phyloP scores from a whole-genome alignment of 441 rosid species.

The Populus hybrid region DNA sequence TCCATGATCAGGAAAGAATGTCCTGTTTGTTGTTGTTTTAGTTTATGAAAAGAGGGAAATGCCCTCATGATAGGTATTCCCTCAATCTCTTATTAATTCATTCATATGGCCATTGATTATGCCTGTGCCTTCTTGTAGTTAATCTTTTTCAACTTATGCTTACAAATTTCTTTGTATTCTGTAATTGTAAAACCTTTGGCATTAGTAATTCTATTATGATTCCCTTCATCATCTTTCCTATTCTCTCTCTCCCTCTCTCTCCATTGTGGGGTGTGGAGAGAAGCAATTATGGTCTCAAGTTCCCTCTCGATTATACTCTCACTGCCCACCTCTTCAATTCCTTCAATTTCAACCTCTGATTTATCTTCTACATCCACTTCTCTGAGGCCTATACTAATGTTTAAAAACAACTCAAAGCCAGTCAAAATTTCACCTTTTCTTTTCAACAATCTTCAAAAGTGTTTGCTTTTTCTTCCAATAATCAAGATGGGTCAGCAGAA shows the following conservation, averaged over 20 bases:
- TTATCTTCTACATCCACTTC: slow-evolving; percentile 25
- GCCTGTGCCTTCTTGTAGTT: neutral
- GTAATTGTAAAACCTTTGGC: neutral
- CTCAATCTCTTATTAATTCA: neutral
- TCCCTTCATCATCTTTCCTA: neutral
- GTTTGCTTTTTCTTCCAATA: slow-evolving; percentile 26
- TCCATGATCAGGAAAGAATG: too few species aligned
- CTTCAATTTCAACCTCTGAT: slow-evolving; percentile 21
- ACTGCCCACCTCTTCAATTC: slow-evolving; percentile 31
- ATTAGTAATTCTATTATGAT: neutral
- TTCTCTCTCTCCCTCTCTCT: neutral
- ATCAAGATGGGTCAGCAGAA: slow-evolving; percentile 40
- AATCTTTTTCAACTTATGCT: neutral
- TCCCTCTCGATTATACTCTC: slow-evolving; percentile 30
- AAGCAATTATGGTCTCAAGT: neutral
- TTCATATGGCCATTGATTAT: slow-evolving; percentile 4
- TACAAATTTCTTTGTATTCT: neutral
- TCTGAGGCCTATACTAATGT: slow-evolving; percentile 16
- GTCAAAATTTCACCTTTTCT: slow-evolving; percentile 18
- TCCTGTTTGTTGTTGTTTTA: neutral
- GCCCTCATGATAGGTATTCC: neutral
- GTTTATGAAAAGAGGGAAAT: neutral
- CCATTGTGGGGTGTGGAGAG: too few species aligned
- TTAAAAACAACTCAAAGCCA: slow-evolving; percentile 17
- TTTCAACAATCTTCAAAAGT: slow-evolving; percentile 3